phyloP scores from a whole-genome alignment of 2,329 filamentous ascomycete genomes.

The Chrysoporthe austroafricana region DNA sequence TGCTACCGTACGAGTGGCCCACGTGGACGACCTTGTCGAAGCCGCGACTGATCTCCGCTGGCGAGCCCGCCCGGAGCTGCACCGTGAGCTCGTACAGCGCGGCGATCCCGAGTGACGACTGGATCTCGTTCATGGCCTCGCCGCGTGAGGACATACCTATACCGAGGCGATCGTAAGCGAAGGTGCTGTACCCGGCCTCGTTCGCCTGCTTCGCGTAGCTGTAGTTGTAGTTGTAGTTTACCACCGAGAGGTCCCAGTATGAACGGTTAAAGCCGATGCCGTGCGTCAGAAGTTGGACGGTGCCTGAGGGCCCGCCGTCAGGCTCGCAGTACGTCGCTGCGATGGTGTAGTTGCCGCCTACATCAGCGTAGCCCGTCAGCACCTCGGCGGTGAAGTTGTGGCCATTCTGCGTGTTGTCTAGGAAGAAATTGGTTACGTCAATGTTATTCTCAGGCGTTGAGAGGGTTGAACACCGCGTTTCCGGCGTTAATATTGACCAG shows the following conservation, averaged over 20 bases:
- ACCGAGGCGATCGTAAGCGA: conserved; percentile 25
- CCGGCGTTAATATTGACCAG: conserved; percentile 58
- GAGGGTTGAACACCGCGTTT: conserved; percentile 56
- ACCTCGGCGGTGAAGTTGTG: conserved; percentile 51
- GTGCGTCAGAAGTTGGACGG: conserved; percentile 55
- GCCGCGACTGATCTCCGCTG: conserved; percentile 3
- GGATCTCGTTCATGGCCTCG: conserved; percentile 25
- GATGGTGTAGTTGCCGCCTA: conserved; percentile 59
- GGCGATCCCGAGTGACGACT: conserved; percentile 23
- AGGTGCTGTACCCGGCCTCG: conserved; percentile 25
- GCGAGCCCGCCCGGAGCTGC: conserved; percentile 18
- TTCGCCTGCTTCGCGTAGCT: conserved; percentile 18
- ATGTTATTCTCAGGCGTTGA: conserved; percentile 54
- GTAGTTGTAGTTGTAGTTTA: conserved; percentile 27
- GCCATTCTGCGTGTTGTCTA: conserved; percentile 54
- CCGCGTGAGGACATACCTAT: conserved; percentile 22
- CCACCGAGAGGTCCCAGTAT: conserved; percentile 34
- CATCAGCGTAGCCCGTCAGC: conserved; percentile 52
- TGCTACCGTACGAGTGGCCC: conserved; percentile 67
- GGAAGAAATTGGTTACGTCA: conserved; percentile 60
- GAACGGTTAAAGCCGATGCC: conserved; percentile 59
- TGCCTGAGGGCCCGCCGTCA: conserved; percentile 44
- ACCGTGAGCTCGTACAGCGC: conserved; percentile 21
- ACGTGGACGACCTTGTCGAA: conserved; percentile 58
- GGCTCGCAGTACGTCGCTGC: conserved; percentile 66